Evolutionary conservation across 1,139 yeast species (phyloP).

Genomic region (Saccharomyces hybrid): DNA sequence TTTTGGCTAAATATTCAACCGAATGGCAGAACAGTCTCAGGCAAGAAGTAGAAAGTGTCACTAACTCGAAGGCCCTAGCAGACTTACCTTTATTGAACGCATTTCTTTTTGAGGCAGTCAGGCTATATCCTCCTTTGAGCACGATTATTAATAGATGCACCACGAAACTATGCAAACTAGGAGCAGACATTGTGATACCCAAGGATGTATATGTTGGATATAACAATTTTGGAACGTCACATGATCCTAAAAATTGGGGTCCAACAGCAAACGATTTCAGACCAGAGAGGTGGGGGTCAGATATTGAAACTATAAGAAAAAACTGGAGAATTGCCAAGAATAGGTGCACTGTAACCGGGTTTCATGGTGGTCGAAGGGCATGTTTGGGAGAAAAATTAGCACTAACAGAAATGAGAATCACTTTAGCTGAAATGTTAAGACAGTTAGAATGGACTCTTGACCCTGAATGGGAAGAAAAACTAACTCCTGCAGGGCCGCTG

Average conservation of each 20-base stretch:
- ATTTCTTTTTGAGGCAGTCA: constrained; percentile 45
- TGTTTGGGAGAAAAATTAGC: constrained; percentile 60
- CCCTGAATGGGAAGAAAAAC: constrained; percentile 42
- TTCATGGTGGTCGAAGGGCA: constrained; percentile 57
- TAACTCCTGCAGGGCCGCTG: constrained; percentile 45
- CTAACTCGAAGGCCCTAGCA: constrained; percentile 14
- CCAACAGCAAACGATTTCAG: constrained; percentile 40
- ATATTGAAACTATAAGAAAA: constrained; percentile 34
- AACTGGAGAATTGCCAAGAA: constrained; percentile 42
- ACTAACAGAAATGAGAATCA: constrained; percentile 39
- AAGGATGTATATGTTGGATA: constrained; percentile 51
- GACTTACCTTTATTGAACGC: constrained; percentile 31
- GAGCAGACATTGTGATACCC: constrained; percentile 42
- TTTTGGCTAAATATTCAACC: constrained; percentile 39
- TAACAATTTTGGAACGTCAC: constrained; percentile 50
- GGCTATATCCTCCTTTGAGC: constrained; percentile 53
- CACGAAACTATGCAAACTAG: constrained; percentile 35
- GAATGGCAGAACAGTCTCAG: constrained; percentile 37
- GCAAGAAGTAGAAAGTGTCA: constrained; percentile 22
- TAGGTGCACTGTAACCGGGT: constrained; percentile 42
- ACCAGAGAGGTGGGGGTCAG: constrained; percentile 54
- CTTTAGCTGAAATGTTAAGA: constrained; percentile 35
- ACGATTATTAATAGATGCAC: constrained; percentile 50
- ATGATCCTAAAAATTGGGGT: constrained; percentile 47
- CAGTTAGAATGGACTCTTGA: constrained; percentile 36